These are phyloP conservation scores for Penicillium sp. DNA, from an alignment of 2,329 filamentous ascomycete genomes.

Conservation along the genomic window DNA sequence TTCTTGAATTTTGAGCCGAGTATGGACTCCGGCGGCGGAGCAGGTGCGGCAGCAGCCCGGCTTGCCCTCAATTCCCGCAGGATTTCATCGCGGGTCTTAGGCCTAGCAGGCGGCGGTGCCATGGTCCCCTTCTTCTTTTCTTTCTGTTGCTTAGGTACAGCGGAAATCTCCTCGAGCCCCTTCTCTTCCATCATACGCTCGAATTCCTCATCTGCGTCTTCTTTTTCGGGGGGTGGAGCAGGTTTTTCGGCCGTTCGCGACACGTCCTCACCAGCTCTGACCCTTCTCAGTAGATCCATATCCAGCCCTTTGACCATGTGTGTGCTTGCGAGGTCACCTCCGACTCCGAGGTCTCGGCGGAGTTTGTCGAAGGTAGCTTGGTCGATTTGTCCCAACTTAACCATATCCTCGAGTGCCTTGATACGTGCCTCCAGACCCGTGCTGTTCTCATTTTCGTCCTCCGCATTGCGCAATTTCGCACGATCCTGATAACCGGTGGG, in stretches of 20 bases:
- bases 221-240: constrained; percentile 24
- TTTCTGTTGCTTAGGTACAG: constrained; percentile 30
- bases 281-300: constrained; percentile 55
- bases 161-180: constrained; percentile 25
- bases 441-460: constrained; percentile 43
- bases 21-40: constrained; percentile 40
- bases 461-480: constrained; percentile 54
- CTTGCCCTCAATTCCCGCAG: constrained; percentile 52
- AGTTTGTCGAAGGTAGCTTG: constrained; percentile 66
- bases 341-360: constrained; percentile 63
- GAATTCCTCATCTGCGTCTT: constrained; percentile 57
- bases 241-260: constrained; percentile 20
- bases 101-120: constrained; percentile 39
- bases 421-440: constrained; percentile 58
- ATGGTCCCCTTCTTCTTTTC: constrained; percentile 45
- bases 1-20: constrained; percentile 51
- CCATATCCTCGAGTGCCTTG: constrained; percentile 67
- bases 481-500: constrained; percentile 78
- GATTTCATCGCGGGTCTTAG: constrained; percentile 52
- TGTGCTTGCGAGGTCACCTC: constrained; percentile 69
- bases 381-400: constrained; percentile 78
- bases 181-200: constrained; percentile 37
- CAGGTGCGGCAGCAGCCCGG: constrained; percentile 36
- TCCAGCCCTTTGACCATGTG: constrained; percentile 90
- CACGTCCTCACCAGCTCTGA: constrained; percentile 49